A percentile compares a stretch with the other conserved stretches of the same genome.
phyloP scores from a whole-genome alignment of 169 alveolate species.

The Plasmodium blacklocki region DNA sequence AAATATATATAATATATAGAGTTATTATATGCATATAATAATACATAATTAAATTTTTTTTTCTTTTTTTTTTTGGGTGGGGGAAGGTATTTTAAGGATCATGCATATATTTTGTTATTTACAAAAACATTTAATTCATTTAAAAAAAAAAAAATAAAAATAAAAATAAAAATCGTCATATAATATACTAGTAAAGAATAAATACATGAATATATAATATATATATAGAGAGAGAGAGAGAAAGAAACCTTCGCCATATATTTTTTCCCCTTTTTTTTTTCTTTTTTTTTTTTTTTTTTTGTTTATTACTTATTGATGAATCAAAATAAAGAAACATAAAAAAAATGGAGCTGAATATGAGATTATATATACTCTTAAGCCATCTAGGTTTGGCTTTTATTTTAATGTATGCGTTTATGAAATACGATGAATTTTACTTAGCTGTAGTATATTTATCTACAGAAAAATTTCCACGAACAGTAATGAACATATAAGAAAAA shows the following conservation, averaged over 20 bases:
- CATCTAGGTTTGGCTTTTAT: constrained; percentile 54
- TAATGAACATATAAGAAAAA: neutral
- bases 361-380: constrained; percentile 45
- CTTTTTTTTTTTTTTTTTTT: neutral
- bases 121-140: no score
- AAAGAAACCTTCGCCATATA: neutral
- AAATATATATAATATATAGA: no score
- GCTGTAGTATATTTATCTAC: constrained; percentile 55
- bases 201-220: no score
- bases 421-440: constrained; percentile 48
- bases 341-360: constrained; percentile 67
- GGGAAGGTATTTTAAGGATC: no score
- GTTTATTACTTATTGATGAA: constrained; percentile 2
- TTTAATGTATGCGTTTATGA: constrained; percentile 51
- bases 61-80: no score
- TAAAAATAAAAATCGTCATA: no score
- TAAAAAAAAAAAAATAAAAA: no score
- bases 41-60: no score
- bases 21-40: no score
- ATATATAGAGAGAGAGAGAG: no score
- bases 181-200: no score
- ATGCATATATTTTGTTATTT: no score
- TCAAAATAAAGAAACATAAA: neutral
- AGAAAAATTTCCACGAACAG: constrained; percentile 68
- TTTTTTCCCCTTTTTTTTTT: neutral